Base-by-base conservation (phyloP, 2,329 filamentous ascomycete genomes). In the Trichophyton equinum region DNA sequence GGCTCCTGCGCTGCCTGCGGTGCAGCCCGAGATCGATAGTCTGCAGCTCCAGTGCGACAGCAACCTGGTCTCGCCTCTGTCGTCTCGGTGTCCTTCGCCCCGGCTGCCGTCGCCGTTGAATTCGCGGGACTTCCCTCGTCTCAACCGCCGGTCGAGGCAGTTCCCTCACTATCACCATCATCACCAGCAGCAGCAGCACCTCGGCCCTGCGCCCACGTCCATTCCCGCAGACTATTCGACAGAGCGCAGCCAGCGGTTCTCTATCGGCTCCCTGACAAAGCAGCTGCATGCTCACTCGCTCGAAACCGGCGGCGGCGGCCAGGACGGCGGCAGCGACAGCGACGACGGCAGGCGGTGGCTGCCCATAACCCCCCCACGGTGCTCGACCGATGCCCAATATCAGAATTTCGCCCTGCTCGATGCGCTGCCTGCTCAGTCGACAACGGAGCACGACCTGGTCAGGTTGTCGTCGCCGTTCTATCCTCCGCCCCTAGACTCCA, bases 81-180 rank as follows among this genome's bases (percentile, higher is more conserved):
- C 74, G 13, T 76, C 74, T 11, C 73, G 73, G 22, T 76, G 73
- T 64, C 72, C 74, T 1, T 76, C 73, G n/a, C 74, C 74, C 8
- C 49, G 60, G n/a, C 69, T 70, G n/a, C 65, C 55, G 65, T 2
- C 58, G 36, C 49, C 58, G 13, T 11, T 56, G 46, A 56, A 55
- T 22, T 60, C 46, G 22, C 44, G 30, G 30, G 58, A 60, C 40
- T 60, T 40, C 8, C 58, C 58, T 25, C 58, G 58, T 27, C 40
- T 60, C 15, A 60, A 47, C 36, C 46, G 58, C 11, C 38, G 49
- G 30, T 47, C 22, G 22, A 60, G 44, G 25, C 57, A 59, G 44
- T 47, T 30, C n/a, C 22, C 30, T 25, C 33, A 38, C 13, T 53
- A 20, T 53, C 40, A 44, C 62, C 61, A 59, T 59, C 51, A 53